Evolutionary conservation across 1,284 basidiomycete genomes (phyloP).

Genomic region (Anthracocystis setariae): DNA sequence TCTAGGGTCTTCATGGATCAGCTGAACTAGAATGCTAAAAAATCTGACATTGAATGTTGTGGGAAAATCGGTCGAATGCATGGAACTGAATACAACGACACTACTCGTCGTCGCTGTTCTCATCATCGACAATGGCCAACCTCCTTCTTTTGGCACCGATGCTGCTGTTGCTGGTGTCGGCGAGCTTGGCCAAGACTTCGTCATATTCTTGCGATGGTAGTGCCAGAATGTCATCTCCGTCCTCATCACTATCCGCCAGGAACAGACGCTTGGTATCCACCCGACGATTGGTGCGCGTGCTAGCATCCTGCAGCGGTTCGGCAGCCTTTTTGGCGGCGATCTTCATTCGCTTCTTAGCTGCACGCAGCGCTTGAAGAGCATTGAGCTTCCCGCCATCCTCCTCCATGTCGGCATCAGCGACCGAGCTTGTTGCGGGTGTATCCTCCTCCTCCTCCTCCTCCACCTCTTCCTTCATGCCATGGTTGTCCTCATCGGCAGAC

Average conservation of each 20-base stretch:
- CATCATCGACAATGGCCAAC: conserved; percentile 33
- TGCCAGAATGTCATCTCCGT: conserved; percentile 24
- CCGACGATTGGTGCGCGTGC: conserved; percentile 23
- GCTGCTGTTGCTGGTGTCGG: background rate
- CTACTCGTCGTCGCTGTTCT: conserved; percentile 22
- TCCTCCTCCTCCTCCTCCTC: conserved; percentile 22
- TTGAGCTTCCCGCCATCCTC: conserved; percentile 22
- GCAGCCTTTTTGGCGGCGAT: background rate
- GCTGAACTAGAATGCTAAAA: no score
- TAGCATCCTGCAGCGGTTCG: conserved; percentile 29
- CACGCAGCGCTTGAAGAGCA: conserved; percentile 30
- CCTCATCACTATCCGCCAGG: conserved; percentile 35
- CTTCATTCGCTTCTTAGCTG: conserved; percentile 29
- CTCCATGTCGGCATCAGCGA: conserved; percentile 22
- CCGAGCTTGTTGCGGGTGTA: conserved; percentile 33
- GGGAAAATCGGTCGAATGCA: background rate
- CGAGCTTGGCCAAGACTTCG: conserved; percentile 2
- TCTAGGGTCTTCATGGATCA: no score
- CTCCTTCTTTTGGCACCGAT: conserved; percentile 24
- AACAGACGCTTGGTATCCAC: conserved; percentile 39
- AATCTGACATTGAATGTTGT: no score
- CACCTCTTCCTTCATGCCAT: conserved; percentile 13
- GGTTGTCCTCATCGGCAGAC: conserved; percentile 1
- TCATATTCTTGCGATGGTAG: conserved; percentile 21
- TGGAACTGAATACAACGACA: background rate